phyloP scores from a whole-genome alignment of 495 filamentous ascomycete genomes.

The Trichoderma virens region DNA sequence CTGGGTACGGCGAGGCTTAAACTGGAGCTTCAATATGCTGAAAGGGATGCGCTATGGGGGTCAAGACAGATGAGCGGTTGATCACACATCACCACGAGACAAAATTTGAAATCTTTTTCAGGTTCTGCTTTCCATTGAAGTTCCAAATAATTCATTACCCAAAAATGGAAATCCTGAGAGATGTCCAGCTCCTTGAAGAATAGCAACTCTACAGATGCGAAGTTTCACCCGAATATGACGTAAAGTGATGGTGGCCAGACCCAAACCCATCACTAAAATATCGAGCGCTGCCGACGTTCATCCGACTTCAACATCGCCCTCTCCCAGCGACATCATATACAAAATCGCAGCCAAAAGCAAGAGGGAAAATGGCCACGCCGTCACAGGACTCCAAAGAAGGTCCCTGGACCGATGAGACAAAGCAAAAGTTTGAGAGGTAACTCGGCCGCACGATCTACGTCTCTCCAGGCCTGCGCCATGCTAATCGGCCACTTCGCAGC shows the following conservation, averaged over 20 bases:
- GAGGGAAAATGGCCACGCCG: not conserved
- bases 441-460: not conserved
- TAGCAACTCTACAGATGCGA: too few species aligned
- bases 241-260: not conserved
- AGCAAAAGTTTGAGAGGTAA: slow-evolving; percentile 39
- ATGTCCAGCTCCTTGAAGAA: too few species aligned
- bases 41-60: too few species aligned
- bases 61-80: too few species aligned
- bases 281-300: not conserved
- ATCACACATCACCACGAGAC: too few species aligned
- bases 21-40: too few species aligned
- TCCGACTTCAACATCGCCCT: not conserved
- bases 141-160: too few species aligned
- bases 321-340: not conserved
- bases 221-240: not conserved
- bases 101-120: too few species aligned
- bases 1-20: too few species aligned
- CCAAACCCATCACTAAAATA: not conserved
- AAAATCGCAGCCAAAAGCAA: not conserved
- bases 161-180: too few species aligned
- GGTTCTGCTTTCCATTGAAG: too few species aligned
- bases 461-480: slow-evolving; percentile 1
- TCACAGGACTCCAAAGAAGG: slow-evolving; percentile 3
- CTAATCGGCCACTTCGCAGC: slow-evolving; percentile 33
- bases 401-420: slow-evolving; percentile 36